Conservation (phyloP, 768 basidiomycete species). For the Daedaleopsis sinensis region DNA sequence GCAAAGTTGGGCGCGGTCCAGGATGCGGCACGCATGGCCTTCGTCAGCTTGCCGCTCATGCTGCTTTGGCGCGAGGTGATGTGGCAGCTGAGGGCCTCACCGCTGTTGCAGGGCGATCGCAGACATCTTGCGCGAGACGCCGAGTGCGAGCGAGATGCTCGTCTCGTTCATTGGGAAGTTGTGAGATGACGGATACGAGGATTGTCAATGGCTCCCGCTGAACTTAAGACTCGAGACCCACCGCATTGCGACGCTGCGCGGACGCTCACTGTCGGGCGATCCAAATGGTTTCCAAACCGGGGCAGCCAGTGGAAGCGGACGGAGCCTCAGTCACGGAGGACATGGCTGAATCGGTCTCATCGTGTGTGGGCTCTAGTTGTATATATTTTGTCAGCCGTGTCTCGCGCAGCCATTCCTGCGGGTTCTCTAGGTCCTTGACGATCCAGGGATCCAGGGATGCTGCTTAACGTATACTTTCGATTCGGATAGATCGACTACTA, state of each 20-base stretch:
- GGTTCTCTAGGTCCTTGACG: constrained; percentile 64
- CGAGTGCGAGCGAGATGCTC: constrained; percentile 3
- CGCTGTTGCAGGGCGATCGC: constrained; percentile 41
- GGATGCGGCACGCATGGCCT: constrained; percentile 63
- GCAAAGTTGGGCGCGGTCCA: constrained; percentile 56
- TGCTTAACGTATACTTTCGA: too few relatives aligned
- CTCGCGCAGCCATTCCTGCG: constrained; percentile 68
- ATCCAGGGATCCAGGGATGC: constrained; percentile 79
- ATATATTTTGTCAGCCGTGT: constrained; percentile 54
- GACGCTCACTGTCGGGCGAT: constrained; percentile 26
- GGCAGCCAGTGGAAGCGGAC: constrained; percentile 67
- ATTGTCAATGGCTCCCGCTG: constrained; percentile 11
- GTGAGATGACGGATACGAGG: constrained; percentile 6
- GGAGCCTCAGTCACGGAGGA: too few relatives aligned
- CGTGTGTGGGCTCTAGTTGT: constrained; percentile 65
- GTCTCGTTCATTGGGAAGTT: constrained; percentile 1
- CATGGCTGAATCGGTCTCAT: constrained; percentile 78
- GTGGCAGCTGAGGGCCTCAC: constrained; percentile 44
- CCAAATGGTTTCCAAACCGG: constrained; percentile 39
- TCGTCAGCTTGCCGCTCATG: constrained; percentile 35
- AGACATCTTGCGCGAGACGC: constrained; percentile 2
- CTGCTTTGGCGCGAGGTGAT: constrained; percentile 32
- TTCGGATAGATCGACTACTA: constrained; percentile 67
- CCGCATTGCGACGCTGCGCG: constrained; percentile 23
- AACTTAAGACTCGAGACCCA: constrained; percentile 14